These are phyloP conservation scores for Chloris gayana DNA, from an alignment of 176 grass and related monocot genomes.

Conservation along the genomic window DNA sequence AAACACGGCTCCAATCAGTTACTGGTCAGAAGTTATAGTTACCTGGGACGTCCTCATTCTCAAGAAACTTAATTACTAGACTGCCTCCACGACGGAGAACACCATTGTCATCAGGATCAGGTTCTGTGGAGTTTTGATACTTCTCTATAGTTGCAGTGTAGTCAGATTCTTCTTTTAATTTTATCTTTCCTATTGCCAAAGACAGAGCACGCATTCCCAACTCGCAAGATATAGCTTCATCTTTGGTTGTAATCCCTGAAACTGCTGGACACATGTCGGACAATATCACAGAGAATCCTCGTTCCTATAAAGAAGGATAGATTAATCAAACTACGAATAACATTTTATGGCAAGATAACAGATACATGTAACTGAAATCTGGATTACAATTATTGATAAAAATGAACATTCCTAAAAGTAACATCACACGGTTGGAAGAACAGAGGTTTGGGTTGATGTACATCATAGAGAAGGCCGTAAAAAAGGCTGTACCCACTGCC, in stretches of 20 bases:
- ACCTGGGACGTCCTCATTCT: conserved; percentile 69
- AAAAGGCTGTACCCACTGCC: too few relatives aligned
- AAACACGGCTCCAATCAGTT: not conserved
- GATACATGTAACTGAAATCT: not conserved
- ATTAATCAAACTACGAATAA: conserved; percentile 4
- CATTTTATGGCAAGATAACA: not conserved
- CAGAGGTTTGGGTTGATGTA: not conserved
- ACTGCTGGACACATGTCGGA: conserved; percentile 93
- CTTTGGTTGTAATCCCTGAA: conserved; percentile 90
- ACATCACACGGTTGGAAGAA: not conserved
- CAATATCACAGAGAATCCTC: conserved; percentile 81
- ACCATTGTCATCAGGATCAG: conserved; percentile 64
- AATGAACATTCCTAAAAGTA: not conserved
- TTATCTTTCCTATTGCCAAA: conserved; percentile 76
- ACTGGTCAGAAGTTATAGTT: not conserved
- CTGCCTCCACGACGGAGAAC: conserved; percentile 72
- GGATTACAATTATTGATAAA: not conserved
- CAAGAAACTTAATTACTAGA: conserved; percentile 79
- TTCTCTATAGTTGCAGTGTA: conserved; percentile 43
- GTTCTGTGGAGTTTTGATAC: conserved; percentile 46
- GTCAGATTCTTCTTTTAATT: conserved; percentile 33
- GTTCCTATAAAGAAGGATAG: conserved; percentile 46
- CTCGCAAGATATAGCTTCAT: conserved; percentile 81
- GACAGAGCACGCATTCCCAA: conserved; percentile 69
- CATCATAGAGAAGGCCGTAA: not conserved